Percentiles rank a stretch among this genome's conserved stretches.
Evolutionary conservation across 2,329 filamentous ascomycete species (phyloP).

Genomic region (Neopestalotiopsis clavispora): DNA sequence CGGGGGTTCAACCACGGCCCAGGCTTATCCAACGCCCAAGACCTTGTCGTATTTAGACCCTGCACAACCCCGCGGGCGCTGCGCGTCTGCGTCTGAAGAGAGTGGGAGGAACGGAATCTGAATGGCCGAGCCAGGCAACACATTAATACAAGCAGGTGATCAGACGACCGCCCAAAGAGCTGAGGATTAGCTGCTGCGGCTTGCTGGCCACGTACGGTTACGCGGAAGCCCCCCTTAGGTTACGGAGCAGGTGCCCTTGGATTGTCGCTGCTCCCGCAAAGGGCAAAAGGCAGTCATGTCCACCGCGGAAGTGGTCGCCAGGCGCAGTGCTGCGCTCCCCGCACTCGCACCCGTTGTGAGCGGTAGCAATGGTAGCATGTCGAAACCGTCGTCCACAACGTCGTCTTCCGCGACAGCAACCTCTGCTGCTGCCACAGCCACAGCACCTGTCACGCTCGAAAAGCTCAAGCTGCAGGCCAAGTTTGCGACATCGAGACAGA

Average conservation of each 20-base stretch:
- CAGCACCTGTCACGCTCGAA: conserved; percentile 15
- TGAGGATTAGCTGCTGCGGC: background rate
- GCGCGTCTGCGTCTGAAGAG: conserved; percentile 21
- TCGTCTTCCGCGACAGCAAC: conserved; percentile 24
- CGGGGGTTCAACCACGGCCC: background rate
- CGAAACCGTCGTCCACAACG: conserved; percentile 14
- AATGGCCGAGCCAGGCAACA: conserved; percentile 36
- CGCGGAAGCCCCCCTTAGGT: background rate
- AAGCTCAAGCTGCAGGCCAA: conserved; percentile 19
- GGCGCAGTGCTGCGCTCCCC: conserved; percentile 33
- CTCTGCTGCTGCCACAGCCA: conserved; percentile 20
- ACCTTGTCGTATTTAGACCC: conserved; percentile 27
- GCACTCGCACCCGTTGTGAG: conserved; percentile 27
- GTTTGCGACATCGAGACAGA: conserved; percentile 26
- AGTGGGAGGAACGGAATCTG: conserved; percentile 36
- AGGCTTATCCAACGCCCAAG: background rate
- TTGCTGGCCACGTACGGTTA: background rate
- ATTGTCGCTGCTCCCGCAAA: conserved; percentile 24
- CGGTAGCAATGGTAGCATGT: conserved; percentile 13
- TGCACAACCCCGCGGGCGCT: conserved; percentile 36
- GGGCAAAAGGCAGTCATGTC: conserved; percentile 36
- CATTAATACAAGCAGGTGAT: conserved; percentile 27
- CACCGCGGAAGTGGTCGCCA: conserved; percentile 37
- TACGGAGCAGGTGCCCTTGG: conserved; percentile 2
- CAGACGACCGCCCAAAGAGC: conserved; percentile 32